phyloP scores from a whole-genome alignment of 805 yeast genomes.

The Pichia ethanolica region DNA sequence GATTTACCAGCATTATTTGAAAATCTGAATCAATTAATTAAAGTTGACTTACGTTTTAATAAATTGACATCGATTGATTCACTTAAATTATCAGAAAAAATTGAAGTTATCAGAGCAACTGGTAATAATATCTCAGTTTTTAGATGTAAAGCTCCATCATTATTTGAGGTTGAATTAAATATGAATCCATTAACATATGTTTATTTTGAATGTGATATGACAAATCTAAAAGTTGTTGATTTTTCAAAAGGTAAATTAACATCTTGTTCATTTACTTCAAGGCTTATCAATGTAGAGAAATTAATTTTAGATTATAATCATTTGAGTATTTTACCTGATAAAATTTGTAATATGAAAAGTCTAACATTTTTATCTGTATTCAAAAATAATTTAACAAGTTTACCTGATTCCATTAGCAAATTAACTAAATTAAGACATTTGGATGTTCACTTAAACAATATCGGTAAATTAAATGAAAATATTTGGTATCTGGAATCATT shows the following conservation, averaged over 20 bases:
- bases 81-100: conserved; percentile 47
- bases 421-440: conserved; percentile 54
- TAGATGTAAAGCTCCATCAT: conserved; percentile 50
- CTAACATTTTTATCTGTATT: conserved; percentile 63
- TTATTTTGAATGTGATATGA: conserved; percentile 44
- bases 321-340: conserved; percentile 65
- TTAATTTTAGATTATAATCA: conserved; percentile 77
- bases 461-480: conserved; percentile 59
- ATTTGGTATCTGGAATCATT: conserved; percentile 58
- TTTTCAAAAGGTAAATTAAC: conserved; percentile 79
- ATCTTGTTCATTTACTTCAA: conserved; percentile 57
- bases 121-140: conserved; percentile 71
- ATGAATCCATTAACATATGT: conserved; percentile 79
- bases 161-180: conserved; percentile 66
- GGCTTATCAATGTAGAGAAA: conserved; percentile 61
- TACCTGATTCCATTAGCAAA: conserved; percentile 61
- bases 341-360: conserved; percentile 50
- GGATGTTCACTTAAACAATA: conserved; percentile 80
- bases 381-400: conserved; percentile 61
- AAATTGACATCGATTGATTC: conserved; percentile 45
- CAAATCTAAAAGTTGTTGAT: conserved; percentile 61
- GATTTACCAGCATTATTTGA: conserved; percentile 47
- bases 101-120: conserved; percentile 67
- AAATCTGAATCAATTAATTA: conserved; percentile 48
- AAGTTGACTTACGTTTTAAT: conserved; percentile 75